Base-by-base conservation (phyloP, 257 asterid genomes). In the Solanum chiquidenum region DNA sequence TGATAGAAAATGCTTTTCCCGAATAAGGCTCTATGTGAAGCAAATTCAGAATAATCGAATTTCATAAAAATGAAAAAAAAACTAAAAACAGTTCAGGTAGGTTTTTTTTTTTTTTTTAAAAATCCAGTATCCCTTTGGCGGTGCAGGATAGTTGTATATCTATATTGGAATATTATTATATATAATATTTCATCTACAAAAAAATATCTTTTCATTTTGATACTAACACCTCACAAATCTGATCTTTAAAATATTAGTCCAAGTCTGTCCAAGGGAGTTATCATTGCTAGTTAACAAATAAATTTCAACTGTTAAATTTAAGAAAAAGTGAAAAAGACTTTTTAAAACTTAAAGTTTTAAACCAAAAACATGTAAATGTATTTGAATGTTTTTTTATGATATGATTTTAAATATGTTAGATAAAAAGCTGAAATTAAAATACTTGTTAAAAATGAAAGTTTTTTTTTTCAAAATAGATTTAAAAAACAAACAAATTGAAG, bases 1-100 rank as follows among this genome's bases (percentile, higher is more conserved):
- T 52, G 1, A 16, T 5, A 52, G 0, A 0, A 1, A 14, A 0
- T 3, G 1, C 23, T 52, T 52, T 52, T 52, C 0, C 1, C 1
- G 3, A 52, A 52, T 52, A 52, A 52, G 8, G 9, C 3, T 49
- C 21, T 49, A 14, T 3, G 21, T 49, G 21, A 16, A 52, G 62
- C 9, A 16, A 52, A 16, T 52, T 52, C 1, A 52, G 23, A 52
- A 52, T 16, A 16, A 52, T 52, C 4, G 3, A 52, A 16, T 16
- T 52, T 52, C 23, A 16, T 2, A 0, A 52, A 52, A 52, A 52
- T 52, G 3, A 16, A 49, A 44, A 33, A 79, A 27, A 42, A 27
- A 14, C 5, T 7, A 25, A 42, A 77, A 34, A 27, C 40, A 79
- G 42, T 80, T 80, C 84, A 79, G 11, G 20, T 80, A 9, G 18